A percentile compares a stretch with the other conserved stretches of the same genome.
These are phyloP conservation scores for Ceriops decandra DNA, from an alignment of 345 rosid genomes.

Conservation along the genomic window DNA sequence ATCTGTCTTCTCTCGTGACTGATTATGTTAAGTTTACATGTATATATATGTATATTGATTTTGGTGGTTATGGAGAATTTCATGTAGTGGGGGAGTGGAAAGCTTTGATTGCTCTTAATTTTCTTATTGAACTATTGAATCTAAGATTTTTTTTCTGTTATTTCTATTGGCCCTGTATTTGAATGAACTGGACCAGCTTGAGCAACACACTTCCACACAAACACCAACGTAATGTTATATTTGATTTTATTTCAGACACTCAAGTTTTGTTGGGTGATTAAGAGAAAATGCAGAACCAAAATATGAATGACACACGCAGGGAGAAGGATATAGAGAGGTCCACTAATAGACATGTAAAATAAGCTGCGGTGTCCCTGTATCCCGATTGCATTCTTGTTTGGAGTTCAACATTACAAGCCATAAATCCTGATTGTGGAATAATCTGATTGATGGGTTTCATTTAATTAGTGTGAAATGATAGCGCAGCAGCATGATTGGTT, in stretches of 20 bases:
- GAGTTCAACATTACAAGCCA: too few species aligned
- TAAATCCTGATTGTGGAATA: too few species aligned
- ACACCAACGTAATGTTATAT: not conserved
- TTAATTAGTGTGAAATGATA: too few species aligned
- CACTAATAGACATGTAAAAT: too few species aligned
- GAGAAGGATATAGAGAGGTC: too few species aligned
- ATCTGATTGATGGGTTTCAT: too few species aligned
- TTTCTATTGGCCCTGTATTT: not conserved
- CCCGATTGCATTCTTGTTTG: too few species aligned
- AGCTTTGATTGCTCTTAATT: not conserved
- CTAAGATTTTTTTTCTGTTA: too few species aligned
- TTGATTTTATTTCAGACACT: not conserved
- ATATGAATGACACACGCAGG: not conserved
- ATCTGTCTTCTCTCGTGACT: too few species aligned
- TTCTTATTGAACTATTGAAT: not conserved
- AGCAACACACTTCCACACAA: not conserved
- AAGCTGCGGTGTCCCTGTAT: too few species aligned
- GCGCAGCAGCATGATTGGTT: not conserved
- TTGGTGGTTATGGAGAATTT: not conserved
- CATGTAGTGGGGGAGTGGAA: not conserved
- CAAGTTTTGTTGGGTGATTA: not conserved
- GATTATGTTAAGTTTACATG: too few species aligned
- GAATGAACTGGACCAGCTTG: not conserved
- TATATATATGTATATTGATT: too few species aligned
- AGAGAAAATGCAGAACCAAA: not conserved